Percentiles rank a stretch among this genome's conserved stretches.
Conservation (phyloP, 352 stramenopile species). For the Pythium volutum region DNA sequence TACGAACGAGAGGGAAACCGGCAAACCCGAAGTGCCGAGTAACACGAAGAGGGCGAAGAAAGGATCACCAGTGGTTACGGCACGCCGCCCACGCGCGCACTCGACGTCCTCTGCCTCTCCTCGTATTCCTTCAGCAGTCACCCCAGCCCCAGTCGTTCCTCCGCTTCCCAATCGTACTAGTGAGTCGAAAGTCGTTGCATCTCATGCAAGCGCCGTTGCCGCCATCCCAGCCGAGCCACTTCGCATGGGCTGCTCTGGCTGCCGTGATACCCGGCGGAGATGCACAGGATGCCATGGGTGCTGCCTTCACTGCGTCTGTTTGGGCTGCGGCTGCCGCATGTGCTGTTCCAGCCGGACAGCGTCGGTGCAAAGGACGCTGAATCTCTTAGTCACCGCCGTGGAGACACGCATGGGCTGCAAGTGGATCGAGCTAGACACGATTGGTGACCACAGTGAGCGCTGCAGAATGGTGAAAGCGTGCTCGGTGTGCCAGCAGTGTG, state of each 20-base stretch:
- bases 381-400: slow-evolving; percentile 50
- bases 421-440: slow-evolving; percentile 35
- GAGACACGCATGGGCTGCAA: slow-evolving; percentile 62
- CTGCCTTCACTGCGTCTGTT: slow-evolving; percentile 68
- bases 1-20: not conserved
- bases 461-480: slow-evolving; percentile 28
- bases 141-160: not conserved
- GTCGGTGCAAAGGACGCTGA: slow-evolving; percentile 60
- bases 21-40: not conserved
- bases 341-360: slow-evolving; percentile 56
- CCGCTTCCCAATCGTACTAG: not conserved
- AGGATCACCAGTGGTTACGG: not conserved
- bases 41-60: slow-evolving; percentile 12
- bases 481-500: slow-evolving; percentile 23
- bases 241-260: slow-evolving; percentile 62
- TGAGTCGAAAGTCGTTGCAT: not conserved
- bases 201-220: not conserved
- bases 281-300: slow-evolving; percentile 65
- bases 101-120: slow-evolving; percentile 23
- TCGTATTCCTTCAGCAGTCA: not conserved
- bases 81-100: slow-evolving; percentile 11
- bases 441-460: slow-evolving; percentile 11
- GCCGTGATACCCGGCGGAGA: slow-evolving; percentile 50
- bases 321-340: slow-evolving; percentile 69
- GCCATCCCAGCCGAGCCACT: slow-evolving; percentile 29